Evolutionary conservation across 352 stramenopile species (phyloP).

Genomic region (Pythium brachiatum): DNA sequence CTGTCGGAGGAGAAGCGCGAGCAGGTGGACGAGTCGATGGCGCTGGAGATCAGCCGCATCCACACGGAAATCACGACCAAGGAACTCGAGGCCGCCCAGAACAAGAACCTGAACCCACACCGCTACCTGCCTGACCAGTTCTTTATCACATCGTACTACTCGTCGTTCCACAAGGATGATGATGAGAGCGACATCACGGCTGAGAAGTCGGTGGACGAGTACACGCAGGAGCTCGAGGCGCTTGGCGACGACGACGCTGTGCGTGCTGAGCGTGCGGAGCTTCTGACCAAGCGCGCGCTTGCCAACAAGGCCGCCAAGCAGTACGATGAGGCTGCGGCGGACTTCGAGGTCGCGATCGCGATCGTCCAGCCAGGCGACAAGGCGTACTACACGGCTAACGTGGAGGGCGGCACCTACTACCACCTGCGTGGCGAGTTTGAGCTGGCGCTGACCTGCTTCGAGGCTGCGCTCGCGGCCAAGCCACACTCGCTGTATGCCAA

Average conservation of each 20-base stretch:
- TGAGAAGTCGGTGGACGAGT: constrained; percentile 53
- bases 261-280: constrained; percentile 37
- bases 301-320: constrained; percentile 63
- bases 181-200: constrained; percentile 67
- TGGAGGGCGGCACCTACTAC: constrained; percentile 76
- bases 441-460: constrained; percentile 59
- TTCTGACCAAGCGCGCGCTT: constrained; percentile 62
- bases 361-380: constrained; percentile 47
- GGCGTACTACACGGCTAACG: constrained; percentile 72
- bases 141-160: constrained; percentile 86
- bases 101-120: constrained; percentile 56
- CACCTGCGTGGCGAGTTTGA: constrained; percentile 78
- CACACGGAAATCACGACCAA: constrained; percentile 70
- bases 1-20: constrained; percentile 79
- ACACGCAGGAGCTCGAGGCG: constrained; percentile 48
- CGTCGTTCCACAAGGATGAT: constrained; percentile 79
- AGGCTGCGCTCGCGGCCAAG: constrained; percentile 57
- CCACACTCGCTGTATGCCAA: constrained; percentile 76
- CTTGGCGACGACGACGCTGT: constrained; percentile 33
- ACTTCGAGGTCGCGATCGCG: constrained; percentile 52
- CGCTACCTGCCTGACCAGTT: constrained; percentile 75
- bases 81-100: constrained; percentile 56
- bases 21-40: constrained; percentile 65
- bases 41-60: constrained; percentile 72
- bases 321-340: constrained; percentile 59